These are phyloP conservation scores for Pseudoperonospora humuli DNA, from an alignment of 352 stramenopile genomes.

Conservation along the genomic window DNA sequence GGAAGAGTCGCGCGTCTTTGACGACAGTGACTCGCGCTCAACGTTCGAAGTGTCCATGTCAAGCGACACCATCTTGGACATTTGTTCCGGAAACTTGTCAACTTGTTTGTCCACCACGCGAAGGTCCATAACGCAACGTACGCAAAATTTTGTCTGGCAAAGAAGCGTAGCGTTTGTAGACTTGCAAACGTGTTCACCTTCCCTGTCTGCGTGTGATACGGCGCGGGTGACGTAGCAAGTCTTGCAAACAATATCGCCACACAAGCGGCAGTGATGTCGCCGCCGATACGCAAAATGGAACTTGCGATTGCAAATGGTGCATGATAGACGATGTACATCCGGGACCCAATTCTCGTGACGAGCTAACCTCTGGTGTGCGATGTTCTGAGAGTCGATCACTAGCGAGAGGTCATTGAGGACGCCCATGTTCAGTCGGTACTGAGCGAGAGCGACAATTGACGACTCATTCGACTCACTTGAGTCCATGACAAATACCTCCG, in stretches of 20 bases:
- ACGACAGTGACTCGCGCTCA: neutral
- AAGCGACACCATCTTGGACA: conserved; percentile 24
- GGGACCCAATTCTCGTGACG: conserved; percentile 31
- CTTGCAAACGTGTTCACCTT: conserved; percentile 3
- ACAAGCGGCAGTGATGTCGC: conserved; percentile 44
- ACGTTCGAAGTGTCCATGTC: conserved; percentile 4
- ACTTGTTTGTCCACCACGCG: conserved; percentile 31
- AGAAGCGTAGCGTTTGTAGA: conserved; percentile 6
- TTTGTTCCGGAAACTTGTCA: conserved; percentile 24
- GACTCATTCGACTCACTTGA: conserved; percentile 26
- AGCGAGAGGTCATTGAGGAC: conserved; percentile 46
- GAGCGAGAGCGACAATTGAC: conserved; percentile 29
- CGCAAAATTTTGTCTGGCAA: conserved; percentile 46
- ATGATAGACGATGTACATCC: conserved; percentile 19
- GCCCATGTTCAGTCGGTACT: conserved; percentile 39
- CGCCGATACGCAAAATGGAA: conserved; percentile 30
- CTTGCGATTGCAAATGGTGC: conserved; percentile 25
- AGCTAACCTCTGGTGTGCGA: conserved; percentile 29
- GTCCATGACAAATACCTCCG: conserved; percentile 42
- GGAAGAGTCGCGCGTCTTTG: conserved; percentile 9
- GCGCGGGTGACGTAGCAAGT: conserved; percentile 38
- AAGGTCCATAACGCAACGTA: conserved; percentile 41
- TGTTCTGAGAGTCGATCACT: conserved; percentile 46
- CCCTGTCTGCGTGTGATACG: conserved; percentile 18
- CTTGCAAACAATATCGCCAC: conserved; percentile 43